Conservation (phyloP, 2,329 filamentous ascomycete genomes). For the Ophiostoma quercus region DNA sequence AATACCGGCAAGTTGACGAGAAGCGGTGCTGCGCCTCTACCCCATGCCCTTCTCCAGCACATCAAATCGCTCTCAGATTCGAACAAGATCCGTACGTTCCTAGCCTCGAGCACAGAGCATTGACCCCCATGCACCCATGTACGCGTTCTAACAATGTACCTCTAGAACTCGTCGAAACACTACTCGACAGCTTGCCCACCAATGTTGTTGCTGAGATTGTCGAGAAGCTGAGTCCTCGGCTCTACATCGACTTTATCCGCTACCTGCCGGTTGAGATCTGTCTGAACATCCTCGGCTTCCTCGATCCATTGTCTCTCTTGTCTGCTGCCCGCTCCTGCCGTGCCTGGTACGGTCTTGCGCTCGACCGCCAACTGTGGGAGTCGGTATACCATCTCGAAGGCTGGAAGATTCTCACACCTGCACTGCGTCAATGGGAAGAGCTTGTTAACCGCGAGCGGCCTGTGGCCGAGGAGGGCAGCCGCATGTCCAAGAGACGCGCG, state of each 20-base stretch:
- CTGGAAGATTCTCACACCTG: constrained; percentile 66
- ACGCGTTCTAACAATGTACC: not conserved
- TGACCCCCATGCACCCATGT: not conserved
- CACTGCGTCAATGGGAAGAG: constrained; percentile 63
- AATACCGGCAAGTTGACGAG: constrained; percentile 18
- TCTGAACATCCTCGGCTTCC: constrained; percentile 78
- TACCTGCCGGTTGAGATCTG: constrained; percentile 87
- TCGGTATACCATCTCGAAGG: constrained; percentile 77
- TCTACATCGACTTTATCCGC: constrained; percentile 87
- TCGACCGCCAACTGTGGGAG: constrained; percentile 84
- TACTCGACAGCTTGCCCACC: constrained; percentile 73
- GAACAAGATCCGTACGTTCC: constrained; percentile 22
- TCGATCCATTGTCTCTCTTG: constrained; percentile 75
- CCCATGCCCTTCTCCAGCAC: constrained; percentile 34
- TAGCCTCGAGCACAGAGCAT: not conserved
- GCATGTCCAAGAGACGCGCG: constrained; percentile 50
- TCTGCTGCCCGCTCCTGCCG: constrained; percentile 73
- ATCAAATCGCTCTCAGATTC: constrained; percentile 43
- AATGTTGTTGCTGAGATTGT: constrained; percentile 76
- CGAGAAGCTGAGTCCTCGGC: constrained; percentile 69
- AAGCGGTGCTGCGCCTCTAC: not conserved
- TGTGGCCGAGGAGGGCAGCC: constrained; percentile 43
- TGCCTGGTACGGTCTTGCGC: constrained; percentile 72
- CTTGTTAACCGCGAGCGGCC: constrained; percentile 45
- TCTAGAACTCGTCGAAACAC: constrained; percentile 71